phyloP scores from a whole-genome alignment of 768 basidiomycete species.

The Gyrodon lividus region DNA sequence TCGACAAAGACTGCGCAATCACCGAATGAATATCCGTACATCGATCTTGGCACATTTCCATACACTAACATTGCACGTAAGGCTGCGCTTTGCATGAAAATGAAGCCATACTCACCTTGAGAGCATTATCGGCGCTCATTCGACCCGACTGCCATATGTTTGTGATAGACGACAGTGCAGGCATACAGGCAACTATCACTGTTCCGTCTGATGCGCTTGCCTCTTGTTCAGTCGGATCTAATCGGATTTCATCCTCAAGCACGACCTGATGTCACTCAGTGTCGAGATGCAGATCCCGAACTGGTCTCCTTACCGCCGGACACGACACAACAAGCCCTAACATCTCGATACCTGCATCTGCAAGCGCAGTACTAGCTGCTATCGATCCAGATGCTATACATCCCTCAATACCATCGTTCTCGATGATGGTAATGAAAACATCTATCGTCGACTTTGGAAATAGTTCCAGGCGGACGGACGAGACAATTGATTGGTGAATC shows the following conservation, averaged over 20 bases:
- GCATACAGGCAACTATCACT: conserved; percentile 83
- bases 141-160: conserved; percentile 85
- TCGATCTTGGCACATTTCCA: conserved; percentile 65
- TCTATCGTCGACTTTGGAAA: conserved; percentile 96
- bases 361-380: conserved; percentile 87
- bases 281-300: background rate
- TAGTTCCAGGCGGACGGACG: conserved; percentile 82
- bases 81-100: background rate
- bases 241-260: conserved; percentile 57
- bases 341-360: conserved; percentile 92
- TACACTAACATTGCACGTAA: conserved; percentile 46
- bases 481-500: conserved; percentile 81
- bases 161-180: conserved; percentile 81
- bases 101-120: conserved; percentile 49
- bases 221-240: conserved; percentile 83
- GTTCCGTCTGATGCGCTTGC: conserved; percentile 53
- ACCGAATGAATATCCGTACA: conserved; percentile 76
- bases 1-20: conserved; percentile 65
- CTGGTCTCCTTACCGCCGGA: conserved; percentile 56
- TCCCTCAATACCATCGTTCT: conserved; percentile 89
- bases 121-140: conserved; percentile 50
- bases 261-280: conserved; percentile 45
- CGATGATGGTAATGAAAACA: conserved; percentile 84
- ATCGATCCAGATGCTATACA: conserved; percentile 84
- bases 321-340: conserved; percentile 84